A percentile compares a stretch with the other conserved stretches of the same genome.
Conservation (phyloP, 345 rosid species). For the thale cress (Arabidopsis thaliana) region DNA sequence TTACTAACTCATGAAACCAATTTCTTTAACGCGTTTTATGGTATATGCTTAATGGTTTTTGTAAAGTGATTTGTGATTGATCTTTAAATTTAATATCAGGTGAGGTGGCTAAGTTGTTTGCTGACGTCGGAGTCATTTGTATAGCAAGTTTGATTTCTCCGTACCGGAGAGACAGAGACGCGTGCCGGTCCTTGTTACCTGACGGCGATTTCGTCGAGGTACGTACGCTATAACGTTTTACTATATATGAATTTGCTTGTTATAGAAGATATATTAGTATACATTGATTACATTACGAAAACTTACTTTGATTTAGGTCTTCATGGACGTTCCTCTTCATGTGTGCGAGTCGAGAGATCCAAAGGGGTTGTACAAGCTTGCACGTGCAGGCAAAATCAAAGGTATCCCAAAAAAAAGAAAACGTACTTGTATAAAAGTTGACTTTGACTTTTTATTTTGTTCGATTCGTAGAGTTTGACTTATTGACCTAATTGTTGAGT, state of each 20-base stretch:
- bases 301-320: conserved; percentile 51
- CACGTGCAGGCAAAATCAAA: conserved; percentile 87
- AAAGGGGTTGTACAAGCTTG: conserved; percentile 86
- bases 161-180: conserved; percentile 74
- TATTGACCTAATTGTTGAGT: neutral
- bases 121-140: conserved; percentile 84
- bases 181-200: conserved; percentile 70
- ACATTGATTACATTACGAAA: neutral
- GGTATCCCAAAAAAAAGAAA: neutral
- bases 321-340: conserved; percentile 79
- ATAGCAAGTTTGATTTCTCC: conserved; percentile 89
- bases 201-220: conserved; percentile 84
- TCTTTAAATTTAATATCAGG: conserved; percentile 49
- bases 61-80: neutral
- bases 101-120: conserved; percentile 85
- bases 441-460: too few species aligned
- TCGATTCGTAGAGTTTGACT: too few species aligned
- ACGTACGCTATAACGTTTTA: conserved; percentile 44
- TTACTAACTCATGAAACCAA: neutral
- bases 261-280: neutral
- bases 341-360: conserved; percentile 88
- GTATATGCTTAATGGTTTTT: too few species aligned
- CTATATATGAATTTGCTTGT: neutral
- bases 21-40: neutral
- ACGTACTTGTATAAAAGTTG: too few species aligned